Conservation (phyloP, 805 yeast genomes). For the Candida succiphila region DNA sequence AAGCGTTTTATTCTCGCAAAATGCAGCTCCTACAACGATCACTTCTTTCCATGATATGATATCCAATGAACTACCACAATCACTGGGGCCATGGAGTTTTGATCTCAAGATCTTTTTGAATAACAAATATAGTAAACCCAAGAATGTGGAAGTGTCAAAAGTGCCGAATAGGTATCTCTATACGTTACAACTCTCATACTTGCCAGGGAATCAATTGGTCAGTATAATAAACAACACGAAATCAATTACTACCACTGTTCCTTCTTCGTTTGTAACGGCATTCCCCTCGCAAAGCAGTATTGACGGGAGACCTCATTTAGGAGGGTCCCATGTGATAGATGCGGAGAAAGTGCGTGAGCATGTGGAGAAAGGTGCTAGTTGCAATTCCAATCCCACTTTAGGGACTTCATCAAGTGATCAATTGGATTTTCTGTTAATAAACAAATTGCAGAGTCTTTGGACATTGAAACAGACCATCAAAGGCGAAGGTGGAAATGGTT, state of each 20-base stretch:
- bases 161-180: slow-evolving; percentile 34
- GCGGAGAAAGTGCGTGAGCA: slow-evolving; percentile 18
- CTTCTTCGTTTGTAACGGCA: slow-evolving; percentile 2
- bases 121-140: slow-evolving; percentile 42
- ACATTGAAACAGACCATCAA: slow-evolving; percentile 52
- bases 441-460: slow-evolving; percentile 65
- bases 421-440: slow-evolving; percentile 43
- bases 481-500: slow-evolving; percentile 69
- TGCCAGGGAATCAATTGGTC: slow-evolving; percentile 31
- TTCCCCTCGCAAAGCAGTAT: slow-evolving; percentile 1
- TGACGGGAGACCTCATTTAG: slow-evolving; percentile 24
- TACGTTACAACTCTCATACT: slow-evolving; percentile 41
- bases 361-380: slow-evolving; percentile 32
- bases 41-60: slow-evolving; percentile 63
- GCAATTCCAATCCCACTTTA: slow-evolving; percentile 20
- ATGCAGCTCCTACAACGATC: slow-evolving; percentile 49
- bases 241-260: slow-evolving; percentile 21
- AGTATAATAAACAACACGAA: slow-evolving; percentile 37
- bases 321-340: slow-evolving; percentile 6
- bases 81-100: slow-evolving; percentile 58
- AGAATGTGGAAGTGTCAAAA: slow-evolving; percentile 24
- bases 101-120: slow-evolving; percentile 59
- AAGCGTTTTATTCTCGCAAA: slow-evolving; percentile 30
- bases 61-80: slow-evolving; percentile 54
- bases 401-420: slow-evolving; percentile 27